Conservation (phyloP, 305 asterid genomes). For the Rubia balearica region DNA sequence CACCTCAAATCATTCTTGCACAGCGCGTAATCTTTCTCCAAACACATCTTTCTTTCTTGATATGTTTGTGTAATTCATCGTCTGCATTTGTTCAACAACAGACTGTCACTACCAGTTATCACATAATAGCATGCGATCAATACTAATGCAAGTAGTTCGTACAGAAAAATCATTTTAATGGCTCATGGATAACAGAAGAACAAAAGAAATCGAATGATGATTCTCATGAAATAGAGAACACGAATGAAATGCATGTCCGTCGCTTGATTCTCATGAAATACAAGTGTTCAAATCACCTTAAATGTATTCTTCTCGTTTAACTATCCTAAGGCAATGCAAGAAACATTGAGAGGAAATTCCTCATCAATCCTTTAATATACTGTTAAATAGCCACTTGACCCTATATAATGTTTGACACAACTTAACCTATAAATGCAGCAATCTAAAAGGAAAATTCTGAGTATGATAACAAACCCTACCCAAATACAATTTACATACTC, state of each 20-base stretch:
- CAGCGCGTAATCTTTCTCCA: too few relatives aligned
- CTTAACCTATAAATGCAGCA: too few relatives aligned
- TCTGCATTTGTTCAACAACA: background rate
- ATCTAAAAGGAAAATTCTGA: too few relatives aligned
- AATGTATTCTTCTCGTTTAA: too few relatives aligned
- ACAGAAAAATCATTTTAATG: background rate
- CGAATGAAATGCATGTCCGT: background rate
- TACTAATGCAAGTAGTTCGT: background rate
- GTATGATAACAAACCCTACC: too few relatives aligned
- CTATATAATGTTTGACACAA: too few relatives aligned
- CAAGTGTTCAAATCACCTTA: too few relatives aligned
- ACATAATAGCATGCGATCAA: background rate
- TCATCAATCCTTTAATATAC: background rate
- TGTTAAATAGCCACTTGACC: background rate
- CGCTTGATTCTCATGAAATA: too few relatives aligned
- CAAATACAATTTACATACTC: too few relatives aligned
- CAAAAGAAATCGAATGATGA: background rate
- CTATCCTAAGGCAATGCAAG: background rate
- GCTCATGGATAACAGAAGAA: background rate
- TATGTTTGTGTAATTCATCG: background rate
- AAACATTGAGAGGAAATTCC: background rate
- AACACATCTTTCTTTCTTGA: background rate
- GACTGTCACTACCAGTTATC: background rate
- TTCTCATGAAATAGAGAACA: too few relatives aligned
- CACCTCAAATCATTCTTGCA: background rate